phyloP scores from a whole-genome alignment of 2,329 filamentous ascomycete species.

The Phaeophleospora eucalypticola region DNA sequence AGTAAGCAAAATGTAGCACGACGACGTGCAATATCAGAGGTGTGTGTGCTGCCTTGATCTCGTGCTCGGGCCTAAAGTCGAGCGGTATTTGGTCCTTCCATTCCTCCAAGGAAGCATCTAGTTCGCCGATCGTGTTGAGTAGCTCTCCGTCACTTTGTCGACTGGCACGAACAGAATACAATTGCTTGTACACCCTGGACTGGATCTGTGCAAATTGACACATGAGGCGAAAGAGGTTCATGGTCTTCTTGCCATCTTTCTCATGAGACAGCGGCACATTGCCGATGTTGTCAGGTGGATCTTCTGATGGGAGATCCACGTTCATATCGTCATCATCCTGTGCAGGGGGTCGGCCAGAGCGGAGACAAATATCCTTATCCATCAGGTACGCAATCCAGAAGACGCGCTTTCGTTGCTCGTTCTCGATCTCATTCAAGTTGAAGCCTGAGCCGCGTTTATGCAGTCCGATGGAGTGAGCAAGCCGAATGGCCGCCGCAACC shows the following conservation, averaged over 20 bases:
- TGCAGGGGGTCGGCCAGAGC: slow-evolving; percentile 66
- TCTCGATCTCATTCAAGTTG: slow-evolving; percentile 87
- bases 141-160: slow-evolving; percentile 90
- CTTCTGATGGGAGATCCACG: slow-evolving; percentile 85
- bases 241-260: slow-evolving; percentile 75
- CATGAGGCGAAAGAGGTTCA: slow-evolving; percentile 92
- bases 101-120: slow-evolving; percentile 76
- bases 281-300: slow-evolving; percentile 87
- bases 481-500: slow-evolving; percentile 81
- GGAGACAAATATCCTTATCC: slow-evolving; percentile 69
- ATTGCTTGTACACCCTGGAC: slow-evolving; percentile 84
- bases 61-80: slow-evolving; percentile 94
- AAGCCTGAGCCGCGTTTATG: slow-evolving; percentile 92
- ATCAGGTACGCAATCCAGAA: slow-evolving; percentile 75
- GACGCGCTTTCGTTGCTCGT: slow-evolving; percentile 79
- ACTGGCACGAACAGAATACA: slow-evolving; percentile 89
- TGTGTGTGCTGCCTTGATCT: slow-evolving; percentile 88
- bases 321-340: slow-evolving; percentile 87
- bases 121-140: slow-evolving; percentile 89
- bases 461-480: slow-evolving; percentile 89
- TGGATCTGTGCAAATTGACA: slow-evolving; percentile 89
- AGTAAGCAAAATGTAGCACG: slow-evolving; percentile 92
- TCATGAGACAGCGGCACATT: slow-evolving; percentile 73
- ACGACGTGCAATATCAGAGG: slow-evolving; percentile 93
- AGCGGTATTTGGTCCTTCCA: slow-evolving; percentile 96